Evolutionary conservation across 164 flowering plant genomes (phyloP).

Genomic region (Liriodendron chinense): DNA sequence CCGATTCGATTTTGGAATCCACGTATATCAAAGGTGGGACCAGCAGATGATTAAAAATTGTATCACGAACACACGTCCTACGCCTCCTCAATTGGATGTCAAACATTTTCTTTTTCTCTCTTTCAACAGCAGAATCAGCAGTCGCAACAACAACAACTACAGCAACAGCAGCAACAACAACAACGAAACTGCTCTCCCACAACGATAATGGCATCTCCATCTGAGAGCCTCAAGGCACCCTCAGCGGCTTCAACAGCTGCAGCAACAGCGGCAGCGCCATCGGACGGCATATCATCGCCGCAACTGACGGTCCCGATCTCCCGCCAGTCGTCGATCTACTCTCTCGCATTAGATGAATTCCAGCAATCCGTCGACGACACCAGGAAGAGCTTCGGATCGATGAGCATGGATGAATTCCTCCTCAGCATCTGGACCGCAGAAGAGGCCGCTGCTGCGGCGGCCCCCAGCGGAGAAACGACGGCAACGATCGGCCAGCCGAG

Average conservation of each 20-base stretch:
- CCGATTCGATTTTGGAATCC: neutral
- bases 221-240: no score
- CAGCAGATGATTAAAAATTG: neutral
- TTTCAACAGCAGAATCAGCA: no score
- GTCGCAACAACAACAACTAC: no score
- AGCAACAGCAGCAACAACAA: neutral
- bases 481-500: conserved; percentile 41
- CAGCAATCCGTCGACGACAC: conserved; percentile 61
- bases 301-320: no score
- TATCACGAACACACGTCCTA: no score
- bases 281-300: no score
- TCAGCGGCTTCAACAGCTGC: no score
- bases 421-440: conserved; percentile 92
- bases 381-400: conserved; percentile 85
- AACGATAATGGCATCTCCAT: no score
- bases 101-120: no score
- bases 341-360: conserved; percentile 85
- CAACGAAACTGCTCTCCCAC: no score
- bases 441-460: conserved; percentile 53
- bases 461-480: conserved; percentile 4
- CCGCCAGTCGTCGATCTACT: conserved; percentile 4
- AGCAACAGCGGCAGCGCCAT: no score
- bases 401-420: conserved; percentile 96
- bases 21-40: neutral
- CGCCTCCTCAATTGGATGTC: no score